Percentiles rank a stretch among this genome's conserved stretches.
Evolutionary conservation across 1,284 basidiomycete species (phyloP).

Genomic region (Inonotus hispidus): DNA sequence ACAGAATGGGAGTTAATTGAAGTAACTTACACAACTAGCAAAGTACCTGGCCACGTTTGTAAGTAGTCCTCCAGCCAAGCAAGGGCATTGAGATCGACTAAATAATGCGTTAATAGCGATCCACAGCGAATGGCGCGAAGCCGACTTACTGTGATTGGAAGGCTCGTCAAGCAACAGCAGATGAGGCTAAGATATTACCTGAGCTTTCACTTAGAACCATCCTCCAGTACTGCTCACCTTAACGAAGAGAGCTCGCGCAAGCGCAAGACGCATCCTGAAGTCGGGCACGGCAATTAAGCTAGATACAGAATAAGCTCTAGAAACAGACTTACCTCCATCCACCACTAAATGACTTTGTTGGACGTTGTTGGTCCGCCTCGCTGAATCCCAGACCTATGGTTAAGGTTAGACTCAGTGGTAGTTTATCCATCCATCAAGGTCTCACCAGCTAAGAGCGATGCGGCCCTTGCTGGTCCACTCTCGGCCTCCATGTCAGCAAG

Average conservation of each 20-base stretch:
- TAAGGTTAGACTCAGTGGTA: background rate
- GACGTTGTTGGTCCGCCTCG: slow-evolving; percentile 79
- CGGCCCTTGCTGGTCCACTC: slow-evolving; percentile 91
- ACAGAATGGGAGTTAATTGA: background rate
- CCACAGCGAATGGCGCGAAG: background rate
- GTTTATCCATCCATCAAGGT: background rate
- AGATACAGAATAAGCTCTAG: background rate
- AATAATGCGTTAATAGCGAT: slow-evolving; percentile 4
- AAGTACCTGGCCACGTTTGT: slow-evolving; percentile 91
- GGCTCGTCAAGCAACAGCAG: slow-evolving; percentile 91
- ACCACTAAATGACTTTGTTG: slow-evolving; percentile 90
- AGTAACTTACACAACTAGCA: slow-evolving; percentile 81
- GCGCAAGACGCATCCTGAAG: slow-evolving; percentile 73
- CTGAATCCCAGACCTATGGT: slow-evolving; percentile 79
- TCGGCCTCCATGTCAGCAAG: slow-evolving; percentile 98
- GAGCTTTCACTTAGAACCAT: background rate
- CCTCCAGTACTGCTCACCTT: slow-evolving; percentile 48
- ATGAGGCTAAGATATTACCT: slow-evolving; percentile 44
- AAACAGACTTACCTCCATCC: slow-evolving; percentile 73
- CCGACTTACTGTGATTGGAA: slow-evolving; percentile 83
- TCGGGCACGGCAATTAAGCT: background rate
- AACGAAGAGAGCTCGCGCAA: slow-evolving; percentile 89
- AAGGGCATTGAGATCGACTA: slow-evolving; percentile 77
- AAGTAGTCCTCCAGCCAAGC: slow-evolving; percentile 95
- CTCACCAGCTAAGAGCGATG: slow-evolving; percentile 80